Evolutionary conservation across 495 filamentous ascomycete genomes (phyloP), one percentile per base, ranked within the genome.

Genomic region (Neurospora tetraspora): DNA sequence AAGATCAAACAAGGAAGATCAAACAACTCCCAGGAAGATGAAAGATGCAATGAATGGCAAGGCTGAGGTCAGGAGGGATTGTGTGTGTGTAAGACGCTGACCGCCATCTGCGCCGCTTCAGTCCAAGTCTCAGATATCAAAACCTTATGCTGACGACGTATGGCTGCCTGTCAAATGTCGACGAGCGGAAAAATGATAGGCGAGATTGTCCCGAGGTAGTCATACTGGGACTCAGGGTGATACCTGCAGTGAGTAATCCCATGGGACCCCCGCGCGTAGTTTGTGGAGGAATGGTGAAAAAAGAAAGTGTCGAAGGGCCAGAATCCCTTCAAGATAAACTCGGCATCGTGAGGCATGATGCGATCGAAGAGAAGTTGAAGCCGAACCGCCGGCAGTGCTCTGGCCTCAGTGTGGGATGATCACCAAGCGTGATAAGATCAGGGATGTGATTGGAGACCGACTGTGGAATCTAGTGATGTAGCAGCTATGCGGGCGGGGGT

Each of bases 391-490:
- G 53, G 53, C 27, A 61, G 23, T 31, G 53, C 53, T 61, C 53
- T 61, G 53, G 53, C 53, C 27, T 61, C 53, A 18, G 27, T 31
- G 23, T 61, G 53, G 27, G 23, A 61, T 61, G 27, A 61, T 34
- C 27, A 61, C 53, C 14, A 36, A 23, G 53, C 23, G 53, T 65
- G 53, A 34, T 34, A 65, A 65, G 53, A 65, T 65, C 7, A 65
- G 27, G 27, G 53, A 34, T 65, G 23, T 65, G 53, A 65, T 65
- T 65, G 27, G 53, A 65, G 23, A 40, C 16, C 10, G 34, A 37
- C n/a, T 39, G 72, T 27, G 9, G 9, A 69, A 70, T 77, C 75
- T 70, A 73, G 71, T 77, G 75, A 77, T 75, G 73, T 69, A 70
- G 65, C 68, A 42, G 36, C 27, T 43, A 75, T 77, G 75, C 75